Percentiles rank a stretch among this genome's conserved stretches.
Conservation (phyloP, 441 rosid species). For the Arabidopsis lyrata region DNA sequence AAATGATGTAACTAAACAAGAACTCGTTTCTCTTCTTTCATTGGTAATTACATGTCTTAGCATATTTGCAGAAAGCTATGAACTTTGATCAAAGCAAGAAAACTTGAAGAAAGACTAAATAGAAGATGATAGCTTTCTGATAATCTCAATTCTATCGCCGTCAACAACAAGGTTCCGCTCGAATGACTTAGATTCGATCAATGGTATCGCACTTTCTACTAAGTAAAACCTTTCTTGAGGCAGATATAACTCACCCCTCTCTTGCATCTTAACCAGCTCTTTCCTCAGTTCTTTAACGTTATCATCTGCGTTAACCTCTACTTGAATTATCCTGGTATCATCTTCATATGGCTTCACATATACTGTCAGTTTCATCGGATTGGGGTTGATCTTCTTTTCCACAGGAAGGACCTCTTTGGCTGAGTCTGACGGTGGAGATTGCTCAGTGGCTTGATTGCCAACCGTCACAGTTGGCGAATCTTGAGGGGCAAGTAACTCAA, state of each 20-base stretch:
- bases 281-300: conserved; percentile 69
- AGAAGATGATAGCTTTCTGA: neutral
- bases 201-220: conserved; percentile 74
- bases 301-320: conserved; percentile 64
- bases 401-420: neutral
- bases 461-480: neutral
- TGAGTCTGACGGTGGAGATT: neutral
- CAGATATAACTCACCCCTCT: conserved; percentile 55
- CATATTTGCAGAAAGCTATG: neutral
- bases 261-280: conserved; percentile 66
- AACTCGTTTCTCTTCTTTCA: neutral
- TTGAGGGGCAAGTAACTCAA: neutral
- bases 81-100: conserved; percentile 18
- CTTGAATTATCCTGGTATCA: conserved; percentile 57
- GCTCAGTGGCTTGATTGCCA: neutral
- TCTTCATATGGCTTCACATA: conserved; percentile 55
- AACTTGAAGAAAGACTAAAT: conserved; percentile 1
- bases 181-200: conserved; percentile 65
- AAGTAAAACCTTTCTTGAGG: conserved; percentile 76
- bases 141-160: conserved; percentile 78
- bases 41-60: neutral
- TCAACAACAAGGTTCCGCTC: conserved; percentile 64
- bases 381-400: neutral
- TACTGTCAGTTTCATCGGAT: conserved; percentile 56
- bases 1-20: neutral